These are phyloP conservation scores for Casuarina cunninghamiana DNA, from an alignment of 306 rosid species.

Conservation along the genomic window DNA sequence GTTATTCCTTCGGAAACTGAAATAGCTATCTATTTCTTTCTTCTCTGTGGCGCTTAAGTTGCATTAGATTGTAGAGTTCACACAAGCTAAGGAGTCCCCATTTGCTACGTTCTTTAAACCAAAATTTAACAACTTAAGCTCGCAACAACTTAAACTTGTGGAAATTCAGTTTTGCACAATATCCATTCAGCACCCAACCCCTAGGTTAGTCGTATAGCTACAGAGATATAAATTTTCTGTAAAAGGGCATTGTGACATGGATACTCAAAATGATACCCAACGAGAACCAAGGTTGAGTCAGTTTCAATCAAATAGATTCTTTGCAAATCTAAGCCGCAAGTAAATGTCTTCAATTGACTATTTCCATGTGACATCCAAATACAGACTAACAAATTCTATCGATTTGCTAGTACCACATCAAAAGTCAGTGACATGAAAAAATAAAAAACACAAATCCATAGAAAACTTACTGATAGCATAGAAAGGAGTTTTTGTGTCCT, in stretches of 20 bases:
- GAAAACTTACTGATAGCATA: slow-evolving; percentile 66
- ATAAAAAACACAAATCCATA: not conserved
- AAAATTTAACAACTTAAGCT: not conserved
- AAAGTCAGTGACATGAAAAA: not conserved
- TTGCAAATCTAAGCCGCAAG: not conserved
- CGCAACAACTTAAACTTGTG: not conserved
- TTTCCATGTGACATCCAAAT: not conserved
- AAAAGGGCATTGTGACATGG: not conserved
- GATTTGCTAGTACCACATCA: not conserved
- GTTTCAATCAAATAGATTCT: not conserved
- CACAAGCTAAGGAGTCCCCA: not conserved
- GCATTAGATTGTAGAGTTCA: not conserved
- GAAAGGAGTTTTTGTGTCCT: slow-evolving; percentile 91
- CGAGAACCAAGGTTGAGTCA: not conserved
- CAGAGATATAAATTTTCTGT: not conserved
- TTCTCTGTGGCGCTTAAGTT: not conserved
- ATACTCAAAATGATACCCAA: not conserved
- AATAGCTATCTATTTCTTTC: not conserved
- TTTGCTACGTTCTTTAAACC: not conserved
- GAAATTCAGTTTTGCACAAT: not conserved
- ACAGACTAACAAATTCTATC: not conserved
- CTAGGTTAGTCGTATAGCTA: not conserved
- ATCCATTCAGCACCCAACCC: not conserved
- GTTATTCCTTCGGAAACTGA: not conserved
- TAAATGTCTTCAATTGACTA: not conserved